A percentile compares a stretch with the other conserved stretches of the same genome.
These are phyloP conservation scores for Termitomyces sp. DNA, from an alignment of 768 basidiomycete species.

Conservation along the genomic window DNA sequence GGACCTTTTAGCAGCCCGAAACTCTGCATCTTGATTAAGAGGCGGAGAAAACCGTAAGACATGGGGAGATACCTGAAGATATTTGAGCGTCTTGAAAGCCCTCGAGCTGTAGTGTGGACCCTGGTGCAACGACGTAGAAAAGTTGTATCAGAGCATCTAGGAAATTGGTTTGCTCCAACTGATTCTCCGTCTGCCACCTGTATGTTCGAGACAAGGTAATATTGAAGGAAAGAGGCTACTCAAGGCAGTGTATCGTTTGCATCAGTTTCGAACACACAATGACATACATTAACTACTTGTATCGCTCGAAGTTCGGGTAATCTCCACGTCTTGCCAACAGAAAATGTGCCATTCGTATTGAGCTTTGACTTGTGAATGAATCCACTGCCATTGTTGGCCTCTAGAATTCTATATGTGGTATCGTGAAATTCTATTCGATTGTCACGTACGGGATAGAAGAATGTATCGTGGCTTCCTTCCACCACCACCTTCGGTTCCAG, in stretches of 20 bases:
- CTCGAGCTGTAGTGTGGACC: conserved; percentile 48
- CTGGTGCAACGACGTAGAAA: conserved; percentile 44
- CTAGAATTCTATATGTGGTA: conserved; percentile 28
- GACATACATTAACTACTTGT: conserved; percentile 69
- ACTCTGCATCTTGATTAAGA: neutral
- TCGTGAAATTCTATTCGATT: conserved; percentile 2
- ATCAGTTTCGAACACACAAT: conserved; percentile 5
- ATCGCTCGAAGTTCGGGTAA: conserved; percentile 76
- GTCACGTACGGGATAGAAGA: conserved; percentile 77
- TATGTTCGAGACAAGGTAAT: conserved; percentile 88
- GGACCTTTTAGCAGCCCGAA: conserved; percentile 11
- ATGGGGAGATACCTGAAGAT: conserved; percentile 25
- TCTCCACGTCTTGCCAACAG: conserved; percentile 96
- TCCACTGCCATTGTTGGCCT: conserved; percentile 55
- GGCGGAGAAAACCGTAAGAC: neutral
- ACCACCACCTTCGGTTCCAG: conserved; percentile 57
- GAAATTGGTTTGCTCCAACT: conserved; percentile 69
- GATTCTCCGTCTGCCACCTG: conserved; percentile 80
- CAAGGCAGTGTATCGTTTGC: conserved; percentile 10
- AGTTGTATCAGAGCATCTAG: conserved; percentile 60
- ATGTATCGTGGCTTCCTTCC: conserved; percentile 87
- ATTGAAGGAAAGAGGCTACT: conserved; percentile 63
- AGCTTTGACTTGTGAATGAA: conserved; percentile 95
- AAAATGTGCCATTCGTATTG: conserved; percentile 92
- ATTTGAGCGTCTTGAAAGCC: conserved; percentile 46